Conservation (phyloP, 768 basidiomycete species). For the Podaxis sp. region DNA sequence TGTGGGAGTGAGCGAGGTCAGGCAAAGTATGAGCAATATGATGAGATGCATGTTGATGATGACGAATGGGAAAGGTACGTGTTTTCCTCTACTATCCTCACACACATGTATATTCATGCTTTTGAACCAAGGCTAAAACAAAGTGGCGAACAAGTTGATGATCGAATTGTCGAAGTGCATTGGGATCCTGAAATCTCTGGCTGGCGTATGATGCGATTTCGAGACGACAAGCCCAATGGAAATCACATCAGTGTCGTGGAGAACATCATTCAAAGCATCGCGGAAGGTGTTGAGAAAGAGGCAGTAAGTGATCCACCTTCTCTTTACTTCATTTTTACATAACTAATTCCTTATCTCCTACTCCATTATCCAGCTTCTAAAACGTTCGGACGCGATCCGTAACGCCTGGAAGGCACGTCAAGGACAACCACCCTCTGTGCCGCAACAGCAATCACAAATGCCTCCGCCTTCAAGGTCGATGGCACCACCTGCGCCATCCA, state of each 20-base stretch:
- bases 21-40: slow-evolving; percentile 77
- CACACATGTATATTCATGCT: neutral
- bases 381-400: slow-evolving; percentile 60
- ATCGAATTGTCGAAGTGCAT: slow-evolving; percentile 90
- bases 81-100: slow-evolving; percentile 6
- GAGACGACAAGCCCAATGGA: slow-evolving; percentile 92
- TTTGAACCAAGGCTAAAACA: slow-evolving; percentile 65
- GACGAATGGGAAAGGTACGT: slow-evolving; percentile 92
- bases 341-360: neutral
- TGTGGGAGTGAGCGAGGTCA: slow-evolving; percentile 60
- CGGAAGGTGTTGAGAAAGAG: slow-evolving; percentile 91
- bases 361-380: slow-evolving; percentile 53
- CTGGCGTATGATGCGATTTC: slow-evolving; percentile 92
- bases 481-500: slow-evolving; percentile 21
- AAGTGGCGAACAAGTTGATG: slow-evolving; percentile 85
- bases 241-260: slow-evolving; percentile 85
- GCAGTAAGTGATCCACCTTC: slow-evolving; percentile 50
- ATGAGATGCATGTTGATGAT: slow-evolving; percentile 81
- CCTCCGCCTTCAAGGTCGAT: slow-evolving; percentile 23
- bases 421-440: slow-evolving; percentile 26
- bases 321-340: neutral
- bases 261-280: slow-evolving; percentile 87
- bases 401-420: slow-evolving; percentile 73
- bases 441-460: slow-evolving; percentile 22
- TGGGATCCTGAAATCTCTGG: slow-evolving; percentile 69